Percentiles rank a stretch among this genome's conserved stretches.
Conservation (phyloP, 257 asterid species). For the Solanum etuberosum region DNA sequence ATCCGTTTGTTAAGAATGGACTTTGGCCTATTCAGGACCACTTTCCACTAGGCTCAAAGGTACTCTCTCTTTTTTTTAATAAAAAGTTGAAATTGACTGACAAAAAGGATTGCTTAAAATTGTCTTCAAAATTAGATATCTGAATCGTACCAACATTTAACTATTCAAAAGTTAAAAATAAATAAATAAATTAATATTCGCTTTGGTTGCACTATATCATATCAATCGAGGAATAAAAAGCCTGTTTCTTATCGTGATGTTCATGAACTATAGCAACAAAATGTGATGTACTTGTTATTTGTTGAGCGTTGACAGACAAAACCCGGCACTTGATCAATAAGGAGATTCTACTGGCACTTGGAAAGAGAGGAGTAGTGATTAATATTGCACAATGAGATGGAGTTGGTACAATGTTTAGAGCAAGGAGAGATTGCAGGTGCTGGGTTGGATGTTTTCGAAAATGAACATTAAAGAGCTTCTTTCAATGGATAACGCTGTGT, state of each 20-base stretch:
- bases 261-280: constrained; percentile 32
- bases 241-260: constrained; percentile 20
- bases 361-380: constrained; percentile 47
- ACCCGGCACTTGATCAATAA: constrained; percentile 58
- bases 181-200: too few relatives aligned
- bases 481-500: constrained; percentile 46
- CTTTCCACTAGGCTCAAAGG: constrained; percentile 54
- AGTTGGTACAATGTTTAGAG: constrained; percentile 21
- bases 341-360: constrained; percentile 43
- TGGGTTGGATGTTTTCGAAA: constrained; percentile 27
- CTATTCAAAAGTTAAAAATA: too few relatives aligned
- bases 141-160: too few relatives aligned
- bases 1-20: constrained; percentile 39
- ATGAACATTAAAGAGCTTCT: constrained; percentile 25
- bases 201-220: constrained; percentile 47
- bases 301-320: constrained; percentile 53
- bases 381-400: constrained; percentile 48
- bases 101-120: too few relatives aligned
- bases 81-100: too few relatives aligned
- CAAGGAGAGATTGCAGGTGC: constrained; percentile 26
- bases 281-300: constrained; percentile 40
- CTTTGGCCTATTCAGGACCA: constrained; percentile 26
- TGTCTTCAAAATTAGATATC: too few relatives aligned
- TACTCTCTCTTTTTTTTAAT: too few relatives aligned
- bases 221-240: constrained; percentile 44